phyloP scores from a whole-genome alignment of 2,329 filamentous ascomycete species.

The Alternaria gaisen region DNA sequence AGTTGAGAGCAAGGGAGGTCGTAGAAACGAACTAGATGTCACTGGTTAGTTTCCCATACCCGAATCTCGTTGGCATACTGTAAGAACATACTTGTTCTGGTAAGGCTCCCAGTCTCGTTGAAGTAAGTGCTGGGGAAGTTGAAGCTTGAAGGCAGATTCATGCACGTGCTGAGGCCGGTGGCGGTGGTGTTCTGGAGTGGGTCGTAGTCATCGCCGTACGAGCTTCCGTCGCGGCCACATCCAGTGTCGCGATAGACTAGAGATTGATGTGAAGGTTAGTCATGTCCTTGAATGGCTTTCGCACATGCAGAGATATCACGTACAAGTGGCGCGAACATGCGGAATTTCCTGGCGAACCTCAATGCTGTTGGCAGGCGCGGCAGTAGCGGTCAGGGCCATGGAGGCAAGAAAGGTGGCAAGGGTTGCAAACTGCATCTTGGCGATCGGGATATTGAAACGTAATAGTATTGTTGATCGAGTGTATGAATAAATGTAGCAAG shows the following conservation, averaged over 20 bases:
- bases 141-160: slow-evolving; percentile 7
- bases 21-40: slow-evolving; percentile 14
- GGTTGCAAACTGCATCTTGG: slow-evolving; percentile 11
- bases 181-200: slow-evolving; percentile 5
- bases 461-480: neutral
- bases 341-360: slow-evolving; percentile 9
- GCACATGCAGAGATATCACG: neutral
- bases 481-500: neutral
- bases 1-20: slow-evolving; percentile 10
- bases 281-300: neutral
- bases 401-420: slow-evolving; percentile 10
- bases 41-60: neutral
- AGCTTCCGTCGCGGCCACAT: slow-evolving; percentile 6
- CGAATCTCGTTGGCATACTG: neutral
- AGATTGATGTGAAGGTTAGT: neutral
- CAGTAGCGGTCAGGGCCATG: slow-evolving; percentile 4
- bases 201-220: slow-evolving; percentile 10
- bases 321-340: slow-evolving; percentile 20
- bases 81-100: neutral
- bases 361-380: slow-evolving; percentile 4
- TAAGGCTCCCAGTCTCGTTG: slow-evolving; percentile 1
- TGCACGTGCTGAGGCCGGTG: slow-evolving; percentile 10
- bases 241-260: slow-evolving; percentile 10
- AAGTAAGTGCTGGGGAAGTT: slow-evolving; percentile 16
- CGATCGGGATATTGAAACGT: neutral